A percentile compares a stretch with the other conserved stretches of the same genome.
Evolutionary conservation across 2,329 filamentous ascomycete genomes (phyloP).

Genomic region (Colletotrichum salicis): DNA sequence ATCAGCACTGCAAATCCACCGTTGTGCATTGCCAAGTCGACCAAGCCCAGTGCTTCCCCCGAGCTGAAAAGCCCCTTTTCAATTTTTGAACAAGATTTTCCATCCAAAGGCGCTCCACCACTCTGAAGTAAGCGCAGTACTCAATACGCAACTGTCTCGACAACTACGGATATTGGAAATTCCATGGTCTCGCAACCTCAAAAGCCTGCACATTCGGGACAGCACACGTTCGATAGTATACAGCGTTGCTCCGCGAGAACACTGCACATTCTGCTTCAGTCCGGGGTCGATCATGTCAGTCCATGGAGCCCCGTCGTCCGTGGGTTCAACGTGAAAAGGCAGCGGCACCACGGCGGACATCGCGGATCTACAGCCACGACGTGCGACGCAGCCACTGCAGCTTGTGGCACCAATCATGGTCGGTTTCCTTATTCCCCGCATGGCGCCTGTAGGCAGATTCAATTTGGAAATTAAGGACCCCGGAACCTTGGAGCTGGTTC

Average conservation of each 20-base stretch:
- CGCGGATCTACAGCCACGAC: conserved; percentile 21
- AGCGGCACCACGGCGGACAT: conserved; percentile 13
- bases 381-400: conserved; percentile 6
- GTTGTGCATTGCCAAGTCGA: conserved; percentile 27
- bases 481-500: conserved; percentile 27
- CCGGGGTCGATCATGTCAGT: conserved; percentile 24
- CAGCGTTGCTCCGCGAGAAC: neutral
- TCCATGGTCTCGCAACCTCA: neutral
- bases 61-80: conserved; percentile 21
- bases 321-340: conserved; percentile 23
- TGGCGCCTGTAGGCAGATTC: conserved; percentile 4
- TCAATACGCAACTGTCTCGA: neutral
- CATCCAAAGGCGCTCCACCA: neutral
- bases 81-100: neutral
- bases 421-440: conserved; percentile 21
- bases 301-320: conserved; percentile 1
- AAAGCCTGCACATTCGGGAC: neutral
- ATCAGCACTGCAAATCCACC: conserved; percentile 22
- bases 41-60: conserved; percentile 10
- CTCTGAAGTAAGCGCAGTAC: neutral
- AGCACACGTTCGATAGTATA: neutral
- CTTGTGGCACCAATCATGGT: conserved; percentile 16
- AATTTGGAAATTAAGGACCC: conserved; percentile 23
- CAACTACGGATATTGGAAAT: neutral
- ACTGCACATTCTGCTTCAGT: neutral